phyloP scores from a whole-genome alignment of 176 grass and related monocot species.

The Avena insularis region DNA sequence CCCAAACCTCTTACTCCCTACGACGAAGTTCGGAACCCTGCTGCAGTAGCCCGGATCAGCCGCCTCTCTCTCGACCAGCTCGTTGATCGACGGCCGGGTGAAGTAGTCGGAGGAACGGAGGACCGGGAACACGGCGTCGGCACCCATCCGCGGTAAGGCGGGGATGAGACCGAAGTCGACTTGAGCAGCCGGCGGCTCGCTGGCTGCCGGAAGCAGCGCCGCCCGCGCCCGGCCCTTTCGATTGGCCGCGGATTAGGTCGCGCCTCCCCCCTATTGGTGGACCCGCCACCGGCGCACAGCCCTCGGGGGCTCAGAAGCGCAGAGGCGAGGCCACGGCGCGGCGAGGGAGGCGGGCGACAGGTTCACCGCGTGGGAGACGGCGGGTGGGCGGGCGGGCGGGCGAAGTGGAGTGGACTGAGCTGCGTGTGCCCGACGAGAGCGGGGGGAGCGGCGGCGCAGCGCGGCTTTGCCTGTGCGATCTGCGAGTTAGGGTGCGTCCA shows the following conservation, averaged over 20 bases:
- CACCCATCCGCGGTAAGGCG: conserved; percentile 15
- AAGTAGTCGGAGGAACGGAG: conserved; percentile 73
- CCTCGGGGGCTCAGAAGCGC: background rate
- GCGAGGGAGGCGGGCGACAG: background rate
- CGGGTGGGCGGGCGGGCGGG: background rate
- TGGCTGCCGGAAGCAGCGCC: background rate
- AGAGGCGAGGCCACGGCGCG: background rate
- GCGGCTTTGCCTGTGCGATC: background rate
- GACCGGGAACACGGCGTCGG: conserved; percentile 47
- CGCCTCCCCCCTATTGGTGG: background rate
- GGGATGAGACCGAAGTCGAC: background rate
- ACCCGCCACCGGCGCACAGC: background rate
- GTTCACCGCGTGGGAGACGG: background rate
- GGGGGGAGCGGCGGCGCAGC: conserved; percentile 1
- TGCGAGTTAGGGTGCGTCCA: conserved; percentile 10
- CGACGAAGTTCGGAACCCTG: conserved; percentile 66
- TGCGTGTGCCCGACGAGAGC: background rate
- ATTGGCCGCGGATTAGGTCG: background rate
- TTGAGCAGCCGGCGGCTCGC: background rate
- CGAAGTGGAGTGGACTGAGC: background rate
- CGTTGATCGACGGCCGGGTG: conserved; percentile 69
- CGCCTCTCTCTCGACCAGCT: conserved; percentile 64
- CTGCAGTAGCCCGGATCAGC: conserved; percentile 73
- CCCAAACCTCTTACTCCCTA: conserved; percentile 75
- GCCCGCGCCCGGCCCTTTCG: background rate